Conservation (phyloP, 805 yeast genomes). For the Wickerhamiella kazuoi region DNA sequence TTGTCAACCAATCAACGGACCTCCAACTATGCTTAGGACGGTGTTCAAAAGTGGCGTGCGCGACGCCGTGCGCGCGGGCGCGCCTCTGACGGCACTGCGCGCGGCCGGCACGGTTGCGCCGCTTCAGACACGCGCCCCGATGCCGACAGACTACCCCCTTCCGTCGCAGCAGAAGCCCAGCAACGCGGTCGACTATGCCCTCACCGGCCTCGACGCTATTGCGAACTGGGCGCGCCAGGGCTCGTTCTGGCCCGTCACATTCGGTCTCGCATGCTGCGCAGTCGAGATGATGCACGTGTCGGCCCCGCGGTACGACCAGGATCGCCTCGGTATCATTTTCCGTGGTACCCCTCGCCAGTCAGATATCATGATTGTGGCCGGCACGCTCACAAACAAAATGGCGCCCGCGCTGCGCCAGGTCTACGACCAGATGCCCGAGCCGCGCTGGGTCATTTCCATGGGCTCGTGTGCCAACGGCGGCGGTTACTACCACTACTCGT, state of each 20-base stretch:
- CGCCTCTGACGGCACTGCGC: background rate
- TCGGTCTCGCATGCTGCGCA: slow-evolving; percentile 86
- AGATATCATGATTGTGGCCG: slow-evolving; percentile 84
- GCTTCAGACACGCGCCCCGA: slow-evolving; percentile 14
- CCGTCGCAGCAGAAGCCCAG: slow-evolving; percentile 44
- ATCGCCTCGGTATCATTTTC: slow-evolving; percentile 79
- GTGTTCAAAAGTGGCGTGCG: background rate
- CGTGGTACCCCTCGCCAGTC: slow-evolving; percentile 89
- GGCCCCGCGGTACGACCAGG: slow-evolving; percentile 82
- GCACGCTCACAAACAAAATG: slow-evolving; percentile 82
- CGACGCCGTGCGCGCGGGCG: background rate
- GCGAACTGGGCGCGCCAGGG: slow-evolving; percentile 88
- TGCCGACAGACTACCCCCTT: slow-evolving; percentile 55
- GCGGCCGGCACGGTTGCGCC: slow-evolving; percentile 6
- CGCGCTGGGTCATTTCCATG: slow-evolving; percentile 89
- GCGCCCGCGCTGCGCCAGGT: slow-evolving; percentile 88
- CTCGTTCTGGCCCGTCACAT: slow-evolving; percentile 85
- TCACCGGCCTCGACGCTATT: slow-evolving; percentile 63
- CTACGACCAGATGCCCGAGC: slow-evolving; percentile 88
- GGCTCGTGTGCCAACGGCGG: slow-evolving; percentile 92
- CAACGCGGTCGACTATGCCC: slow-evolving; percentile 57
- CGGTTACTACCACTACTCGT: slow-evolving; percentile 79
- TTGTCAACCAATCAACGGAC: background rate
- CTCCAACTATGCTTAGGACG: background rate
- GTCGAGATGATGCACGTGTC: slow-evolving; percentile 93